Evolutionary conservation across 1,139 yeast genomes (phyloP).

Genomic region (Suhomyces kunorum): DNA sequence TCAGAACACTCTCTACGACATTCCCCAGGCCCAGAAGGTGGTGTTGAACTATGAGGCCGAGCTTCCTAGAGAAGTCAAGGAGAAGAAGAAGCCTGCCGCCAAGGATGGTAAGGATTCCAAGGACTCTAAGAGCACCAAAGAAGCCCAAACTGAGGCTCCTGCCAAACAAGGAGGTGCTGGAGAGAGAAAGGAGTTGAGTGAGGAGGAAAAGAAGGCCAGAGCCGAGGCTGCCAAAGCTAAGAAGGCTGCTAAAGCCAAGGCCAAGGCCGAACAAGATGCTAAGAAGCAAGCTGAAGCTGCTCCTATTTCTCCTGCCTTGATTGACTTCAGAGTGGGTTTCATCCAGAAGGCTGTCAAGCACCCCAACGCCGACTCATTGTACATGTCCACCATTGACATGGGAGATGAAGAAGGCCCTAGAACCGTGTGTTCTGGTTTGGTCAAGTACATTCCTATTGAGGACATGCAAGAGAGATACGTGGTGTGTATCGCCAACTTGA

Average conservation of each 20-base stretch:
- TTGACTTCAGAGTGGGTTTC: constrained; percentile 94
- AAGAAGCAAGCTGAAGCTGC: constrained; percentile 53
- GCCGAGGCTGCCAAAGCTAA: constrained; percentile 67
- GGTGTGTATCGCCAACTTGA: constrained; percentile 59
- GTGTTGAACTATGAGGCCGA: constrained; percentile 58
- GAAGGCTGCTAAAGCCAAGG: constrained; percentile 73
- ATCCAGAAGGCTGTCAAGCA: constrained; percentile 95
- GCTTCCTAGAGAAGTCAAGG: constrained; percentile 59
- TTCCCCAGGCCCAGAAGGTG: constrained; percentile 54
- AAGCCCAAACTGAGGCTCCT: constrained; percentile 17
- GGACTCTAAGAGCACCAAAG: constrained; percentile 21
- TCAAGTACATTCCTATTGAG: constrained; percentile 50
- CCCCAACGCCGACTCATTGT: constrained; percentile 96
- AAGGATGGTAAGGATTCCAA: constrained; percentile 30
- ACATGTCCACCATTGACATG: constrained; percentile 93
- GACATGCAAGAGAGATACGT: constrained; percentile 51
- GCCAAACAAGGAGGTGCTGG: constrained; percentile 22
- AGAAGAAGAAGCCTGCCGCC: constrained; percentile 50
- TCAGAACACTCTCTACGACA: constrained; percentile 62
- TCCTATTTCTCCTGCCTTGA: constrained; percentile 75
- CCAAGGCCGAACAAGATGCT: constrained; percentile 60
- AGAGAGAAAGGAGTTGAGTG: constrained; percentile 34
- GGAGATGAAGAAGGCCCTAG: constrained; percentile 98
- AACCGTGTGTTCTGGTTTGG: constrained; percentile 96
- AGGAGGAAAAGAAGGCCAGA: constrained; percentile 63